These are phyloP conservation scores for Staphylotrichum tortipilum DNA, from an alignment of 495 filamentous ascomycete genomes.

Conservation along the genomic window DNA sequence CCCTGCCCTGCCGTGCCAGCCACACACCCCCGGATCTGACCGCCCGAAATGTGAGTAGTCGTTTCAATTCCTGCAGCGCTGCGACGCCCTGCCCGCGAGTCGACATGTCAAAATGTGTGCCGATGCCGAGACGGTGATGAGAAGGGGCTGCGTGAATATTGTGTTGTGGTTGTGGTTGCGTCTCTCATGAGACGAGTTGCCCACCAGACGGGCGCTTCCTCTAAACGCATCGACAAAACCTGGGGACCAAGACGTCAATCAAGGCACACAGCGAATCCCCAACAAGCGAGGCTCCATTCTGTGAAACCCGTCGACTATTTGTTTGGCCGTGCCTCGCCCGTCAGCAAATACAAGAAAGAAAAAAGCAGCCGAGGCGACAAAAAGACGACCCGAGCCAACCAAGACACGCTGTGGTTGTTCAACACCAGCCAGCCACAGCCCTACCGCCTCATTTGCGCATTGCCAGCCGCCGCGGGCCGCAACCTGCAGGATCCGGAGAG, in stretches of 20 bases:
- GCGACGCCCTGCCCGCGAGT: too few species aligned
- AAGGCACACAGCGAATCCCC: too few species aligned
- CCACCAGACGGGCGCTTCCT: too few species aligned
- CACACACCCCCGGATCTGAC: not conserved
- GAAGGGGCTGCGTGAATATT: not conserved
- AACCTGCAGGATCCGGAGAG: not conserved
- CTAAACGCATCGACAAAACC: too few species aligned
- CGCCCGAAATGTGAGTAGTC: not conserved
- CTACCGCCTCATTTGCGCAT: too few species aligned
- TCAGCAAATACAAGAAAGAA: slow-evolving; percentile 1
- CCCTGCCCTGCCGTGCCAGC: too few species aligned
- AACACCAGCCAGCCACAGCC: too few species aligned
- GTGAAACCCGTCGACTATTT: not conserved
- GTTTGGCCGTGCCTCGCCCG: slow-evolving; percentile 2
- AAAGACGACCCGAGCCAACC: not conserved
- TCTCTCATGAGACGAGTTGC: too few species aligned
- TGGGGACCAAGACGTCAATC: too few species aligned
- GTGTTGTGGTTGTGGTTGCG: not conserved
- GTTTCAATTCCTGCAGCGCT: not conserved
- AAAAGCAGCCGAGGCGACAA: not conserved
- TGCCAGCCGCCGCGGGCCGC: not conserved
- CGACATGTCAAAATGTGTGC: not conserved
- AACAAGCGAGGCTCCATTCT: not conserved
- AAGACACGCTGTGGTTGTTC: not conserved
- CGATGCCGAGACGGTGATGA: not conserved